Base-by-base conservation (phyloP, 2,329 filamentous ascomycete species). In the Drechslerella coelobrocha region DNA sequence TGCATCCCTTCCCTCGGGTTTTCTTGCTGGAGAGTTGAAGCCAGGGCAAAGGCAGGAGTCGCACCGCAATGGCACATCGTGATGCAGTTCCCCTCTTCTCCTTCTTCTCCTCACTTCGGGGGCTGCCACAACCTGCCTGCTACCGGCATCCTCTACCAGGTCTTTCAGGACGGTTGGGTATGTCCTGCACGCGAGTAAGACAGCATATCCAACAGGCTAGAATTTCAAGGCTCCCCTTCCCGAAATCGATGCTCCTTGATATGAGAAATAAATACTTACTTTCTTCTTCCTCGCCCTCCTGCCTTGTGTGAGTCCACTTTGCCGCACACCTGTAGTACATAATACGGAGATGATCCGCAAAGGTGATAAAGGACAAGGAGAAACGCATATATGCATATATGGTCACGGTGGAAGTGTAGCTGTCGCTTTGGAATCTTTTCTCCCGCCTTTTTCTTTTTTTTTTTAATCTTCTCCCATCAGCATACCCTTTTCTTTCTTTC, bases 301-400 rank as follows among this genome's bases (percentile, higher is more conserved):
- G 29, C 39, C 54, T 53, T 63, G 66, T 71, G 54, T 27, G 53
- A 63, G 63, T 54, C 29, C 39, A 71, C 27, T 59, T 60, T 60
- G 59, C 66, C 47, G 59, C 59, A 71, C n/a, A 31, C 53, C 53
- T 51, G 66, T 71, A 53, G 66, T 71, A 71, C 59, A 71, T 71
- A 71, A 63, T 63, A 71, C 66, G 66, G 66, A 71, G 59, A 71
- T 63, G 59, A 59, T 71, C 63, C 66, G 59, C 66, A 71, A 57
- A 62, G 37, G 54, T 43, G 37, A 59, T 54, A 59, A 53, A 43
- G 23, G 24, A 45, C 26, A 37, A 56, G 45, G 57, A 29, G 45
- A 63, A 53, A 51, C 29, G 37, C 59, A 54, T 52, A 59, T 71
- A 56, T 56, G 37, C 59, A 54, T 52, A 59, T 71, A 56, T 56